Base-by-base conservation (phyloP, 345 rosid genomes). In the Linum usitatissimum region DNA sequence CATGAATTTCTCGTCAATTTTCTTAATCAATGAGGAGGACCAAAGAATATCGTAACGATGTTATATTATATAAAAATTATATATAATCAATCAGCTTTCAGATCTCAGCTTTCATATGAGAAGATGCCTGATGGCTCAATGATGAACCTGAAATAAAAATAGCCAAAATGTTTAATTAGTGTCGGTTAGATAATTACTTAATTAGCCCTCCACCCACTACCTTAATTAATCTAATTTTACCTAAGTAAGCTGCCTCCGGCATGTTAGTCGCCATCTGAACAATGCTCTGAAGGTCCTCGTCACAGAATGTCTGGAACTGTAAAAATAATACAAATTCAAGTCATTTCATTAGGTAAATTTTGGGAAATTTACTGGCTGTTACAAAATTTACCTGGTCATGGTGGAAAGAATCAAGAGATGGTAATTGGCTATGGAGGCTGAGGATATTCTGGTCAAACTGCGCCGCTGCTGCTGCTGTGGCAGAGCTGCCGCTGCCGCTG, bases 271-370 rank as follows among this genome's bases (percentile, higher is more conserved):
- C 96, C 94, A 90, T 83, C 45, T 83, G 87, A 61, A 90, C 88
- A 59, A 93, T 66, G 66, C 81, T 80, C 60, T 84, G 94, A 63
- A 93, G 74, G 64, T 93, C 96, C 67, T 83, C 94, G 60, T 81
- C 90, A 30, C 80, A 71, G 68, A 84, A 83, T 59, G 74, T 70
- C 72, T 74, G 76, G 57, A 66, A 76, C 91, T 89, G 77, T 31
- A 74, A 34, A 66, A 18, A 40, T 9, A 68, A 59, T 53, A 6
- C 12, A 64, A 39, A 17, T 42, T 42, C n/a, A 8, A 42, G 10
- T 42, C 2, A 0, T 45, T 45, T 45, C 12, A 3, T 45, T 9
- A 39, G 45, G 51, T 9, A 45, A 34, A 34, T 4, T 34, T 34
- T 34, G 51, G 14, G 3, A 30, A 51, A 23, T 40, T 70, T 9